Evolutionary conservation across 768 basidiomycete species (phyloP), one percentile per base, ranked within the genome.

Genomic region (Panellus pusillus): DNA sequence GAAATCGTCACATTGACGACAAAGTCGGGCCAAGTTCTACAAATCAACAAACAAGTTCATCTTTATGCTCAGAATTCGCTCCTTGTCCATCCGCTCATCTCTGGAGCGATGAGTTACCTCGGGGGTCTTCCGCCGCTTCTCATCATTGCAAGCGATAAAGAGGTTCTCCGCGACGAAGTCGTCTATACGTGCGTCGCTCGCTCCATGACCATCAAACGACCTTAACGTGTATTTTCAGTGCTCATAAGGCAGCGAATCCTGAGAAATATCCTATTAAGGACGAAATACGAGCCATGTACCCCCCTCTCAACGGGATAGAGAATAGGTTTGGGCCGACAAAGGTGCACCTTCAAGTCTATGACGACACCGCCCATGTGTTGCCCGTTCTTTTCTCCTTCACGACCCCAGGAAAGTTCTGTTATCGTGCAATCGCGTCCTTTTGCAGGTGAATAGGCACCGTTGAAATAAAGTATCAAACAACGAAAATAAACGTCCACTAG

Each of bases 301-400:
- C 87, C 17, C 60, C 72, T 6, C 65, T 89, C 19, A 64, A 73
- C 8, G 79, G 74, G 11, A 83, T 87, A 55, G 85, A 84, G 63
- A 61, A 68, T 14, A 74, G 75, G 11, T 70, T 71, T 59, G 66
- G 69, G n/a, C 75, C 89, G 2, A 93, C 94, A 1, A 77, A 86
- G 51, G 93, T 96, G 15, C 94, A 98, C 72, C 74, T 98, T 11
- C 94, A 98, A 68, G 84, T 97, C 1, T 97, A 93, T 65, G 94
- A 98, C 65, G 89, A 88, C 62, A 76, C 82, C 4, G 85, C 87
- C 0, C 89, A 91, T 66, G 77, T 87, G 41, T 68, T 91, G 17
- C 89, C 89, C 1, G 76, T 90, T 15, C 72, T 90, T 2, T 91
- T 91, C 63, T 74, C 84, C 2, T 89, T 90, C 66, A 85, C 86